Conservation (phyloP, 805 yeast species). For the Wickerhamomyces hampshirensis region DNA sequence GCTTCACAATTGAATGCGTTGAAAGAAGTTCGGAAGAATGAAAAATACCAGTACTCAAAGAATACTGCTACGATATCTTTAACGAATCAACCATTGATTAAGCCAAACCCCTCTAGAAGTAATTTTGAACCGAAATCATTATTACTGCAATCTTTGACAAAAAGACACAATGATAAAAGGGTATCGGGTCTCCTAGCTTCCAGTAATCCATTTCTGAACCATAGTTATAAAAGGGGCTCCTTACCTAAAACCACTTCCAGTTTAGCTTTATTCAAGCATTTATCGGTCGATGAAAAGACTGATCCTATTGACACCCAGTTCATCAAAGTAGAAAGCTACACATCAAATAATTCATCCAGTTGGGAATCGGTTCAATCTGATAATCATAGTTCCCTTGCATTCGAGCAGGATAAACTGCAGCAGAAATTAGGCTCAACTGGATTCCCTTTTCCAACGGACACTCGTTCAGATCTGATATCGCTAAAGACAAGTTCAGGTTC, state of each 20-base stretch:
- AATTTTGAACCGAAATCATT: not conserved
- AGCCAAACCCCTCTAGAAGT: not conserved
- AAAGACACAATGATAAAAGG: too few species aligned
- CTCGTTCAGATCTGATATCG: too few species aligned
- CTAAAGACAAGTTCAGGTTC: too few species aligned
- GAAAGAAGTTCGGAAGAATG: not conserved
- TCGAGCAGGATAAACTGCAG: too few species aligned
- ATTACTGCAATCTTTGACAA: too few species aligned
- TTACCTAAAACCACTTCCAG: not conserved
- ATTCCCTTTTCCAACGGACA: too few species aligned
- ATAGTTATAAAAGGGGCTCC: not conserved
- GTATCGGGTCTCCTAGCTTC: too few species aligned
- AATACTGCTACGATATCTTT: constrained; percentile 1
- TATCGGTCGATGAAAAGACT: not conserved
- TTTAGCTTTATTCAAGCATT: not conserved
- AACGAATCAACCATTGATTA: not conserved
- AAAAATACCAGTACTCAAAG: constrained; percentile 1
- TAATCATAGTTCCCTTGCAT: not conserved
- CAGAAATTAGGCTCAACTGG: not conserved
- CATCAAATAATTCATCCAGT: too few species aligned
- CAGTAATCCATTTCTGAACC: not conserved
- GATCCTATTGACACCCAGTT: not conserved
- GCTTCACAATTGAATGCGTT: constrained; percentile 4
- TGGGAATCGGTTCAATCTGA: constrained; percentile 2
- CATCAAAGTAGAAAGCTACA: too few species aligned